phyloP scores from a whole-genome alignment of 306 rosid species.

The Astragalus glycyphyllos region DNA sequence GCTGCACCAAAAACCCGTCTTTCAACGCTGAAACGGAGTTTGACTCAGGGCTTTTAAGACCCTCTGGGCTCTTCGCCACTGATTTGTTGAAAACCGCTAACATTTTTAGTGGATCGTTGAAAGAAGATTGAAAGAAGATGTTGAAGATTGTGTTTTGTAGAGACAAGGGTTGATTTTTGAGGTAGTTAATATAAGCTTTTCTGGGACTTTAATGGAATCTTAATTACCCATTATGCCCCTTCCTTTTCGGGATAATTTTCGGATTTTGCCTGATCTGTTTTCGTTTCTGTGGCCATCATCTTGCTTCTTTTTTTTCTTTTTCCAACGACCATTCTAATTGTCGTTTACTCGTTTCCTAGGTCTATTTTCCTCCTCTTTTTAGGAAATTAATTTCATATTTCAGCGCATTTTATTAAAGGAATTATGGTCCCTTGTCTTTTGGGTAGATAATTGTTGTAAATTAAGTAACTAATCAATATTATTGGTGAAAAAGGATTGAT shows the following conservation, averaged over 20 bases:
- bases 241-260: conserved; percentile 10
- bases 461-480: too few relatives aligned
- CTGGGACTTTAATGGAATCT: not conserved
- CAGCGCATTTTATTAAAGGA: too few relatives aligned
- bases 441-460: too few relatives aligned
- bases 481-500: too few relatives aligned
- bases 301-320: not conserved
- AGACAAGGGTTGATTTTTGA: not conserved
- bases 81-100: conserved; percentile 86
- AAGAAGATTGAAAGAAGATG: conserved; percentile 13
- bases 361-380: too few relatives aligned
- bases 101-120: conserved; percentile 61
- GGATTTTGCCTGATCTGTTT: not conserved
- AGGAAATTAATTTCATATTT: too few relatives aligned
- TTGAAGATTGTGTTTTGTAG: not conserved
- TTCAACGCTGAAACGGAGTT: conserved; percentile 69
- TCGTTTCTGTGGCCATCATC: conserved; percentile 1
- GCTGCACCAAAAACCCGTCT: conserved; percentile 68
- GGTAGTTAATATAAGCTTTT: conserved; percentile 19
- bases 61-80: conserved; percentile 89
- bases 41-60: conserved; percentile 67
- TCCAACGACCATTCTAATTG: not conserved
- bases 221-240: conserved; percentile 43
- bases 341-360: not conserved
- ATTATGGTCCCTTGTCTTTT: too few relatives aligned